A percentile compares a stretch with the other conserved stretches of the same genome.
phyloP scores from a whole-genome alignment of 2,329 filamentous ascomycete genomes.

The Talaromyces sp. region DNA sequence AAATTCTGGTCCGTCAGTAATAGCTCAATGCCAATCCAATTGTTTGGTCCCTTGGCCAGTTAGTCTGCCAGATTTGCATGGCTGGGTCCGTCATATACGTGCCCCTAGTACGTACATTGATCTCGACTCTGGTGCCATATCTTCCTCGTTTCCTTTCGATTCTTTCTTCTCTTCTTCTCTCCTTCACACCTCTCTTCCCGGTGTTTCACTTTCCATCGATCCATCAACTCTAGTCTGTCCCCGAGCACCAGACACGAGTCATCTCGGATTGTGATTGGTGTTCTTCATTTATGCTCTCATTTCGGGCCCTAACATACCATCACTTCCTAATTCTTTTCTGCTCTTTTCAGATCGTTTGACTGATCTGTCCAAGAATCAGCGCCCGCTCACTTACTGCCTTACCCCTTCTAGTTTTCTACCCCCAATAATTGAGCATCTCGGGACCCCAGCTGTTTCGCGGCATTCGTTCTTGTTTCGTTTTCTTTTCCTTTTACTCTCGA shows the following conservation, averaged over 20 bases:
- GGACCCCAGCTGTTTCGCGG: slow-evolving; percentile 16
- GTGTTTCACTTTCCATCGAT: not conserved
- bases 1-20: not conserved
- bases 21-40: not conserved
- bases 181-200: slow-evolving; percentile 10
- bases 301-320: not conserved
- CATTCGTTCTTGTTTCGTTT: slow-evolving; percentile 15
- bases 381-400: not conserved
- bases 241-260: slow-evolving; percentile 10
- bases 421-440: slow-evolving; percentile 15
- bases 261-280: slow-evolving; percentile 18
- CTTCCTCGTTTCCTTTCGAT: slow-evolving; percentile 21
- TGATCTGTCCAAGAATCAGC: not conserved
- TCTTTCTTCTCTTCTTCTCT: slow-evolving; percentile 20
- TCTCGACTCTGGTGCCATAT: slow-evolving; percentile 8
- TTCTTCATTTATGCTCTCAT: slow-evolving; percentile 19
- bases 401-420: slow-evolving; percentile 9
- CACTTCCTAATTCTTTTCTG: not conserved
- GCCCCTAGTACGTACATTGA: not conserved
- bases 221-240: not conserved
- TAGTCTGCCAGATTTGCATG: not conserved
- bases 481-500: slow-evolving; percentile 7
- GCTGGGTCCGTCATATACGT: not conserved
- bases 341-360: not conserved
- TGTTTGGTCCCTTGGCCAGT: not conserved